phyloP scores from a whole-genome alignment of 2,329 filamentous ascomycete species.

The Botryotinia convoluta region DNA sequence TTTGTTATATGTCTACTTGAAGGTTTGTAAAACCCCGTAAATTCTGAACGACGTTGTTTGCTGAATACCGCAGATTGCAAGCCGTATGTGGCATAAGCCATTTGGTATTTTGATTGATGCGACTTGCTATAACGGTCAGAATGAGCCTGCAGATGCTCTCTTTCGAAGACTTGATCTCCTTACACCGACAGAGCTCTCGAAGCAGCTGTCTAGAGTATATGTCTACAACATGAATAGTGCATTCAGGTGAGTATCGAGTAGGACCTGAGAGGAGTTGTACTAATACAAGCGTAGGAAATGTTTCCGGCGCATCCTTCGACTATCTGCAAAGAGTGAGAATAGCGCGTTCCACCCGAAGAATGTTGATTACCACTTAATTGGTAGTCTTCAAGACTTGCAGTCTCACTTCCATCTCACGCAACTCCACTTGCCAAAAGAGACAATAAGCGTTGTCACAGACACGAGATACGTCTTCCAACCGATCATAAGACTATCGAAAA shows the following conservation, averaged over 20 bases:
- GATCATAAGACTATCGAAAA: conserved; percentile 63
- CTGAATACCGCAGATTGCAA: conserved; percentile 54
- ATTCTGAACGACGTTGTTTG: neutral
- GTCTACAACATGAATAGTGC: conserved; percentile 73
- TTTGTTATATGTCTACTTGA: conserved; percentile 65
- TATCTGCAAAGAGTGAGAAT: conserved; percentile 58
- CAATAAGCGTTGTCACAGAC: conserved; percentile 65
- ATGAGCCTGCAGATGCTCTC: conserved; percentile 63
- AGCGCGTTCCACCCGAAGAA: conserved; percentile 63
- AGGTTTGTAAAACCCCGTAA: conserved; percentile 44
- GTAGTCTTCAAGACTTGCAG: conserved; percentile 64
- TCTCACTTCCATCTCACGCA: conserved; percentile 65
- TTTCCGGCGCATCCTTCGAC: conserved; percentile 60
- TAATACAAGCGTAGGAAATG: conserved; percentile 53
- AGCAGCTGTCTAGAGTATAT: conserved; percentile 60
- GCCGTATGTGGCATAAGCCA: conserved; percentile 66
- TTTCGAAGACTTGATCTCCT: conserved; percentile 63
- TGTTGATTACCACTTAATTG: conserved; percentile 63
- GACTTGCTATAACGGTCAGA: conserved; percentile 67
- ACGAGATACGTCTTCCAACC: conserved; percentile 64
- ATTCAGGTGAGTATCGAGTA: conserved; percentile 57
- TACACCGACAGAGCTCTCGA: conserved; percentile 59
- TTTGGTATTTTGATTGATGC: conserved; percentile 68
- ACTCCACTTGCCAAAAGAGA: conserved; percentile 66
- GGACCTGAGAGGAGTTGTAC: neutral